A percentile compares a stretch with the other conserved stretches of the same genome.
These are phyloP conservation scores for Boletales sp. DNA, from an alignment of 768 basidiomycete species.

Conservation along the genomic window DNA sequence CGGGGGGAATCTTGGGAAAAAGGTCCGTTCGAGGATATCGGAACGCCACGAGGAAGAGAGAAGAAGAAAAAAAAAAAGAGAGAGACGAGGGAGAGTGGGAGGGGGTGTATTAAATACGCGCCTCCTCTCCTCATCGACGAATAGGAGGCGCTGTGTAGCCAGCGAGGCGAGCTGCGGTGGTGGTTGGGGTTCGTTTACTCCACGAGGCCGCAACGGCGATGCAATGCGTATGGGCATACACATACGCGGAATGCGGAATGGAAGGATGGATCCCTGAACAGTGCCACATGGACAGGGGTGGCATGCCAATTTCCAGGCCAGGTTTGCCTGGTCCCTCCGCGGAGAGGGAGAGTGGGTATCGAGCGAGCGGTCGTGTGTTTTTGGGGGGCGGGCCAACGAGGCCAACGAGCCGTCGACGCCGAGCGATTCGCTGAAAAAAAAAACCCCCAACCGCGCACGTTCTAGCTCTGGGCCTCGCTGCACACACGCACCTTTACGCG, in stretches of 20 bases:
- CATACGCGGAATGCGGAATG: too few relatives aligned
- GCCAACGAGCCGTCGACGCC: too few relatives aligned
- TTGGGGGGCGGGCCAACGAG: too few relatives aligned
- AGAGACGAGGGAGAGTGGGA: neutral
- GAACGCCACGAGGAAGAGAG: slow-evolving; percentile 9
- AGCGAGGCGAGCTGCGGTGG: slow-evolving; percentile 21
- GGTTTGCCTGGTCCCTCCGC: neutral
- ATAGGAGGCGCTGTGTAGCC: neutral
- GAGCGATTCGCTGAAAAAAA: too few relatives aligned
- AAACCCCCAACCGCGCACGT: too few relatives aligned
- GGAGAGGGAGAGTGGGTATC: too few relatives aligned
- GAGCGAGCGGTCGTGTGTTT: too few relatives aligned
- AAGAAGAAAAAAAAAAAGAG: neutral
- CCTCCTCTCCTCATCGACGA: slow-evolving; percentile 9
- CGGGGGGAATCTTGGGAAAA: neutral
- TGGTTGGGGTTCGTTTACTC: slow-evolving; percentile 8
- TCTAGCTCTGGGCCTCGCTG: too few relatives aligned
- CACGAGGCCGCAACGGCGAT: slow-evolving; percentile 12
- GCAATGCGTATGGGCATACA: neutral
- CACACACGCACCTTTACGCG: too few relatives aligned
- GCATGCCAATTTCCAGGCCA: too few relatives aligned
- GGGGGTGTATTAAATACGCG: slow-evolving; percentile 11
- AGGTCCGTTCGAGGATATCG: neutral
- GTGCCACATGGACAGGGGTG: too few relatives aligned
- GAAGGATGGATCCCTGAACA: slow-evolving; percentile 5